Base-by-base conservation (phyloP, 2,329 filamentous ascomycete genomes). In the Leptographium wingfieldii region DNA sequence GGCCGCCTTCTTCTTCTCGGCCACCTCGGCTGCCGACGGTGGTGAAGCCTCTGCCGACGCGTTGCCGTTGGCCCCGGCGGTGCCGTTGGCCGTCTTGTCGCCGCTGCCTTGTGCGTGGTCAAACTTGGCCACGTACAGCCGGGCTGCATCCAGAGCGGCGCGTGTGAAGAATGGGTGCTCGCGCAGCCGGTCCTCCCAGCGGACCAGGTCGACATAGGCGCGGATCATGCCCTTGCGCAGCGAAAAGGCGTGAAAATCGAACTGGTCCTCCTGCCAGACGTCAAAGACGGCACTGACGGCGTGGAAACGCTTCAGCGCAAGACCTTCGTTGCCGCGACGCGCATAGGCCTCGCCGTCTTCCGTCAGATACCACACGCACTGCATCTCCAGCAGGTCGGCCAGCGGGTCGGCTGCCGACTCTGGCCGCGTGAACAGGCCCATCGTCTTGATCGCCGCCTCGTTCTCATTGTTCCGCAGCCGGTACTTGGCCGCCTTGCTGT, bases 201-300 rank as follows among this genome's bases (percentile, higher is more conserved):
- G 84, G 55, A 99, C 80, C 90, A 99, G 96, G 67, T 96, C 92
- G 49, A 99, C 78, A 70, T 99, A 99, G 1, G 94, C 89, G 60
- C 92, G 81, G 62, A 97, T 90, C 78, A 96, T 92, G 16, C 95
- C 95, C 73, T 97, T 99, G 25, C 94, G 81, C n/a, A 99, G 77
- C 25, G 91, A 96, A 73, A 99, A 99, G 71, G 85, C 90, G 78
- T 99, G 95, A 77, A 99, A 99, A 71, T 99, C 94, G 68, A 97
- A 96, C 69, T 99, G 94, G 67, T 99, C 94, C 71, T 99, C 95
- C 70, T 95, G 88, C 94, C 94, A 99, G 25, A 90, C 85, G 65
- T 97, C 92, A 68, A 99, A 99, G 65, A 99, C 95, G 73, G 89
- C 90, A 71, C 87, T 86, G 60, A 99, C 83, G 27, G 89, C 80